These are phyloP conservation scores for Talaromyces sp. DNA, from an alignment of 2,329 filamentous ascomycete genomes.

Conservation along the genomic window DNA sequence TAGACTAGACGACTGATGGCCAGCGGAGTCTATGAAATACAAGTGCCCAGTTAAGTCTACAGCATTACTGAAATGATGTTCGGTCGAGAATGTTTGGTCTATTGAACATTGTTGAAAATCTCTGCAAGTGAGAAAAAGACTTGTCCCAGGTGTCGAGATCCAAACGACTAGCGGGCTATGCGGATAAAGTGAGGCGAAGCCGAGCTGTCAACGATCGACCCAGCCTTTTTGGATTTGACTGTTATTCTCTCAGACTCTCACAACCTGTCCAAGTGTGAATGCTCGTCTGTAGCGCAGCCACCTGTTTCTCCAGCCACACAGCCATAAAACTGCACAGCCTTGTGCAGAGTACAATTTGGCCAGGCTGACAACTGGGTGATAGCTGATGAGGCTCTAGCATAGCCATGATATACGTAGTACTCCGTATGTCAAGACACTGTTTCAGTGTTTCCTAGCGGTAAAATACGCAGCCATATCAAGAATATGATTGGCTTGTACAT, in stretches of 20 bases:
- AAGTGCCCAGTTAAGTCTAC: background rate
- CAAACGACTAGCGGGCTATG: background rate
- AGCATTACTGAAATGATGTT: background rate
- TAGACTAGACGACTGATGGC: background rate
- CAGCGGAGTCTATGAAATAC: background rate
- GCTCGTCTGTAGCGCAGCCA: background rate
- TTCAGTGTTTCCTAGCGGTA: background rate
- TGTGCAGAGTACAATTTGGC: background rate
- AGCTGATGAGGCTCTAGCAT: constrained; percentile 8
- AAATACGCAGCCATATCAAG: background rate
- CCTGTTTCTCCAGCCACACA: background rate
- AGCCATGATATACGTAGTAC: background rate
- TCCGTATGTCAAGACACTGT: background rate
- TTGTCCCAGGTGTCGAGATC: background rate
- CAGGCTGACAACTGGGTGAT: background rate
- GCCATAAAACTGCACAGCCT: background rate
- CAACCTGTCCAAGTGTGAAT: background rate
- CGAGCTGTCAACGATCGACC: constrained; percentile 6
- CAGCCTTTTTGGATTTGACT: background rate
- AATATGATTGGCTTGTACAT: background rate
- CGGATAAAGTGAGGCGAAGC: constrained; percentile 8
- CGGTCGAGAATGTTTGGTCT: background rate
- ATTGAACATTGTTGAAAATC: background rate
- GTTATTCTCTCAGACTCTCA: background rate
- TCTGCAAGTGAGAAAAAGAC: background rate